Percentiles rank a stretch among this genome's conserved stretches.
These are phyloP conservation scores for Phycomyces nitens DNA, from an alignment of 192 early-diverging fungal species.

Conservation along the genomic window DNA sequence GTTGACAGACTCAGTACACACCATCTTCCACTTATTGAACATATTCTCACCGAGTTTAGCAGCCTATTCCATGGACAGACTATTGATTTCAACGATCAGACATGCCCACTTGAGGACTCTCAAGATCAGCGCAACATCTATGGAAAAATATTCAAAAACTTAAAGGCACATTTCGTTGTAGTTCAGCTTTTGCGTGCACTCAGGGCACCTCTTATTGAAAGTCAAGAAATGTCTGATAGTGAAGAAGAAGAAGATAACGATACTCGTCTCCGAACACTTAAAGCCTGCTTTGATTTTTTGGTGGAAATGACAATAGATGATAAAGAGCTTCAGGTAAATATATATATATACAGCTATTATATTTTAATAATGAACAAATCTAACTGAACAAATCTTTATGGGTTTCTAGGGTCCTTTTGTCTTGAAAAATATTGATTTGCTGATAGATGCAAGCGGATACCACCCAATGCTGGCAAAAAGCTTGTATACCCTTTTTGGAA, in stretches of 20 bases:
- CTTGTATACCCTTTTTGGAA: constrained; percentile 10
- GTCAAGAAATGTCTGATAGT: neutral
- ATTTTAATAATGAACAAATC: neutral
- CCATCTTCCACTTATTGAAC: constrained; percentile 5
- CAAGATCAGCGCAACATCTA: constrained; percentile 16
- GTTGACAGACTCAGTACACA: constrained; percentile 6
- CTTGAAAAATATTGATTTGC: constrained; percentile 16
- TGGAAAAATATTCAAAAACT: constrained; percentile 11
- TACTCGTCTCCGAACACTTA: constrained; percentile 2
- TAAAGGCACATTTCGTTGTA: constrained; percentile 11
- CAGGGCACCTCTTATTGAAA: neutral
- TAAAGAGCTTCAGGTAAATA: constrained; percentile 19
- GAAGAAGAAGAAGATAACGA: constrained; percentile 5
- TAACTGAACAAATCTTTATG: neutral
- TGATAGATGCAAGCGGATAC: constrained; percentile 11
- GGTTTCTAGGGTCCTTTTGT: constrained; percentile 15
- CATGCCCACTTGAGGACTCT: neutral
- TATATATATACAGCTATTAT: no score
- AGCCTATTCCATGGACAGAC: constrained; percentile 12
- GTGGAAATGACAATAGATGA: constrained; percentile 17
- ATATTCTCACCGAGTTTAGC: constrained; percentile 8
- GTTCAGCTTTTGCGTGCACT: constrained; percentile 8
- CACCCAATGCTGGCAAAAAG: constrained; percentile 2
- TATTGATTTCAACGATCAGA: constrained; percentile 14
- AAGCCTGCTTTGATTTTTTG: constrained; percentile 14